Base-by-base conservation (phyloP, 345 rosid genomes). In the Rubroshorea leprosula region DNA sequence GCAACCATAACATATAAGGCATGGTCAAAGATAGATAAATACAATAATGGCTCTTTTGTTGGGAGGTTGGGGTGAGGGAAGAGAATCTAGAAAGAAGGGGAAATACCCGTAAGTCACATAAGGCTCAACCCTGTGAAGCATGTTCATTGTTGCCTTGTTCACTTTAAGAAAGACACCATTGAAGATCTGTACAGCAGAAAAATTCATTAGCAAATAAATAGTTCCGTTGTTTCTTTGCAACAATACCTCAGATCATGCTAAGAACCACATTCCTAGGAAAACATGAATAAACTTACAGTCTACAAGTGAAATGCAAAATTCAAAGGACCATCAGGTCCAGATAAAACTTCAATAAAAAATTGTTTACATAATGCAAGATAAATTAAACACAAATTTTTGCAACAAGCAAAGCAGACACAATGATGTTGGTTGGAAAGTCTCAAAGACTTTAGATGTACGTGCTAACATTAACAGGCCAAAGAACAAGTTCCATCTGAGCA, bases 51-150 rank as follows among this genome's bases (percentile, higher is more conserved):
- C 14, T 44, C 14, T 2, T 44, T 44, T 15, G 10, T 44, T 35
- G 11, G 17, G 14, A 10, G 47, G 17, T 9, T 44, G 16, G 47
- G n/a, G 16, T 2, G 2, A 2, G 18, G 5, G 6, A 38, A 19
- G 38, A 6, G 45, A 0, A 51, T 15, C 39, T 15, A 23, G 14
- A 9, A n/a, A 29, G n/a, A 24, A 22, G 3, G 54, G 10, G 4
- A 50, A 1, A 50, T 78, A 89, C 97, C 97, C 97, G 43, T 72
- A 90, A 9, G 97, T 86, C 52, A 90, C 97, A 72, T 86, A 90
- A 15, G 95, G 97, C 66, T 84, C 95, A 72, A 90, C 95, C 51
- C 95, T 75, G 59, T 80, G 95, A 43, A 90, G 82, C 97, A 90
- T 86, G 55, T 90, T 86, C 74, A 86, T 47, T 14, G 96, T 86